Percentiles rank a stretch among this genome's conserved stretches.
Evolutionary conservation across 164 flowering plant genomes (phyloP).

Genomic region (Vitis cinerea): DNA sequence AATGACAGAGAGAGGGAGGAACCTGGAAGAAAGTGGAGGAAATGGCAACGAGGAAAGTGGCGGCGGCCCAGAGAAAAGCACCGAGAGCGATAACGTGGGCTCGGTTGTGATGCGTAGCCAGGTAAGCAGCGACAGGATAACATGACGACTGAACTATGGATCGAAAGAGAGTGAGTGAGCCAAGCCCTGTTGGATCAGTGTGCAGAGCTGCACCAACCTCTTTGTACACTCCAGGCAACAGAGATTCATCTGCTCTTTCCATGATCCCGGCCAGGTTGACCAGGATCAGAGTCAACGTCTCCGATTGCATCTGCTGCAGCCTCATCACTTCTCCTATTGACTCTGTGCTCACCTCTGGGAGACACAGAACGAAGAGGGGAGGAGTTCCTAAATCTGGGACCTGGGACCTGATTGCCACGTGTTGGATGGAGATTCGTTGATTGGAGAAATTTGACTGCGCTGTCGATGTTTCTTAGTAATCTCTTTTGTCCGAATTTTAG

Average conservation of each 20-base stretch:
- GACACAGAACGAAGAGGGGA: too few species aligned
- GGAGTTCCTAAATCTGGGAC: too few species aligned
- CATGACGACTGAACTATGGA: slow-evolving; percentile 34
- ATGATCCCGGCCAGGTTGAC: slow-evolving; percentile 41
- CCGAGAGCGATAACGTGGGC: slow-evolving; percentile 37
- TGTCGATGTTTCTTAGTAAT: too few species aligned
- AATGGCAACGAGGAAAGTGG: slow-evolving; percentile 33
- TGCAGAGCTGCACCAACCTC: slow-evolving; percentile 36
- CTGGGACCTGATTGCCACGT: too few species aligned
- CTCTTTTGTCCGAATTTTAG: too few species aligned
- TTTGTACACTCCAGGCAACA: slow-evolving; percentile 47
- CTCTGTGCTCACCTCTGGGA: too few species aligned
- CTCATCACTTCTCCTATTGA: too few species aligned
- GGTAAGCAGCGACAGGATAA: slow-evolving; percentile 35
- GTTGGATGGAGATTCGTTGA: too few species aligned
- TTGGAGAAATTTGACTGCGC: too few species aligned
- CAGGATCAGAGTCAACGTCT: slow-evolving; percentile 31
- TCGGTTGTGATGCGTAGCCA: slow-evolving; percentile 29
- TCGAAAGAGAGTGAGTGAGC: slow-evolving; percentile 26
- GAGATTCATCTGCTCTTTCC: slow-evolving; percentile 47
- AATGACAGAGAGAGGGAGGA: background rate
- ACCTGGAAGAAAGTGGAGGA: slow-evolving; percentile 38
- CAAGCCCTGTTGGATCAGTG: slow-evolving; percentile 35
- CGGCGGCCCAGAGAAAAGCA: slow-evolving; percentile 37
- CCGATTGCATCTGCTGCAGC: slow-evolving; percentile 22